These are phyloP conservation scores for Aspergillus fructus DNA, from an alignment of 2,329 filamentous ascomycete species.

Conservation along the genomic window DNA sequence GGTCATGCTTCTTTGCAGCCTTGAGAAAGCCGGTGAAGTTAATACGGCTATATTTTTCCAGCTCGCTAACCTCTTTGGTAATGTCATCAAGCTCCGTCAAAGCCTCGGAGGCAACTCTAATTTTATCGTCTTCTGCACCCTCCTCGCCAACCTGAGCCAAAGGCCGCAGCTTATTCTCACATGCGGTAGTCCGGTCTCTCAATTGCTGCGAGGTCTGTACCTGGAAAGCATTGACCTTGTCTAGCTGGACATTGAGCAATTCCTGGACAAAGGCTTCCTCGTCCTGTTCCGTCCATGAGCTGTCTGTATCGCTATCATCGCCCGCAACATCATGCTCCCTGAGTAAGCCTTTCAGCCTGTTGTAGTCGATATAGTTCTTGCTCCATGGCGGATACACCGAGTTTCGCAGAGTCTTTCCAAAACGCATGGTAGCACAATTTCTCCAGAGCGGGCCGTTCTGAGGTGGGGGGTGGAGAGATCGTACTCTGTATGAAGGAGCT, in stretches of 20 bases:
- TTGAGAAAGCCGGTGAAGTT: constrained; percentile 99
- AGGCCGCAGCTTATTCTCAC: constrained; percentile 64
- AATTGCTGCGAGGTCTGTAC: constrained; percentile 77
- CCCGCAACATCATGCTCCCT: constrained; percentile 67
- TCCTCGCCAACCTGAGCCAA: constrained; percentile 45
- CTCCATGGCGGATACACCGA: constrained; percentile 85
- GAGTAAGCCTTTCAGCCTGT: constrained; percentile 84
- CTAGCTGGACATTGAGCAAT: constrained; percentile 88
- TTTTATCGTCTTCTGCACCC: constrained; percentile 44
- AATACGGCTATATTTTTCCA: constrained; percentile 92
- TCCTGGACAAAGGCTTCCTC: constrained; percentile 94
- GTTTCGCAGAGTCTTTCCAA: constrained; percentile 81
- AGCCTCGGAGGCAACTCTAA: constrained; percentile 64
- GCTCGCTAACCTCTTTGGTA: constrained; percentile 84
- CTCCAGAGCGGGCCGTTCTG: background rate
- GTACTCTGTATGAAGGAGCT: background rate
- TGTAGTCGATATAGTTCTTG: constrained; percentile 92
- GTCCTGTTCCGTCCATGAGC: constrained; percentile 85
- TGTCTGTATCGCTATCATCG: constrained; percentile 52
- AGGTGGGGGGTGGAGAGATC: background rate
- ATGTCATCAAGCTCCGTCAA: constrained; percentile 80
- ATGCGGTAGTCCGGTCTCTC: constrained; percentile 73
- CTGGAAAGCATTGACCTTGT: constrained; percentile 92
- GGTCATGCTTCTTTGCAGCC: constrained; percentile 98
- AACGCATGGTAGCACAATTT: constrained; percentile 67